Percentiles rank a stretch among this genome's conserved stretches.
phyloP scores from a whole-genome alignment of 495 filamentous ascomycete genomes.

The Pseudomonodictys pantanalensis region DNA sequence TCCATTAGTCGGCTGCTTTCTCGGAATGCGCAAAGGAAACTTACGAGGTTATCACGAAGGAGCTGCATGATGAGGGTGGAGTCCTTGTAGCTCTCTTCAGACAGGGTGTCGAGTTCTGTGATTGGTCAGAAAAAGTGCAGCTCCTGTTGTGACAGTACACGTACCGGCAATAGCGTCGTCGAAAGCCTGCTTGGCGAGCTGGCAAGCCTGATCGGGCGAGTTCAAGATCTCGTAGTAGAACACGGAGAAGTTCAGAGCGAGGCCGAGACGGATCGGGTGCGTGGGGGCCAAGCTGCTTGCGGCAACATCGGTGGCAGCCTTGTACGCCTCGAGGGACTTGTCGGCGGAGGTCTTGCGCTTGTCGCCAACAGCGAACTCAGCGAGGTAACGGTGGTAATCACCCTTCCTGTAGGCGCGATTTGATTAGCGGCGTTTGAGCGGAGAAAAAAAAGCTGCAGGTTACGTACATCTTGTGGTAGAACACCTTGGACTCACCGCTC shows the following conservation, averaged over 20 bases:
- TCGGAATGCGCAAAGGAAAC: conserved; percentile 30
- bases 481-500: conserved; percentile 98
- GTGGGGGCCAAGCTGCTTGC: conserved; percentile 96
- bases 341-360: conserved; percentile 98
- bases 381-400: conserved; percentile 99
- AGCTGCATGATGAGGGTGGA: conserved; percentile 99
- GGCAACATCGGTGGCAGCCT: conserved; percentile 98
- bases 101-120: conserved; percentile 93
- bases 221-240: conserved; percentile 99
- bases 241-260: conserved; percentile 98
- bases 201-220: conserved; percentile 97
- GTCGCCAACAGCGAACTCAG: conserved; percentile 96
- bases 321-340: conserved; percentile 97
- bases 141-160: neutral
- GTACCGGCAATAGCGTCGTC: conserved; percentile 88
- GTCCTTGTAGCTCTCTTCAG: conserved; percentile 99
- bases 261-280: conserved; percentile 96
- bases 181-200: conserved; percentile 98
- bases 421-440: neutral
- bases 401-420: conserved; percentile 72
- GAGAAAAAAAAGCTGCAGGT: neutral
- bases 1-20: conserved; percentile 10
- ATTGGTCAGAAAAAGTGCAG: conserved; percentile 17
- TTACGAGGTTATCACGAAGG: conserved; percentile 95
- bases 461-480: conserved; percentile 99